phyloP scores from a whole-genome alignment of 2,329 filamentous ascomycete genomes.

The Talaromyces pinophilus region DNA sequence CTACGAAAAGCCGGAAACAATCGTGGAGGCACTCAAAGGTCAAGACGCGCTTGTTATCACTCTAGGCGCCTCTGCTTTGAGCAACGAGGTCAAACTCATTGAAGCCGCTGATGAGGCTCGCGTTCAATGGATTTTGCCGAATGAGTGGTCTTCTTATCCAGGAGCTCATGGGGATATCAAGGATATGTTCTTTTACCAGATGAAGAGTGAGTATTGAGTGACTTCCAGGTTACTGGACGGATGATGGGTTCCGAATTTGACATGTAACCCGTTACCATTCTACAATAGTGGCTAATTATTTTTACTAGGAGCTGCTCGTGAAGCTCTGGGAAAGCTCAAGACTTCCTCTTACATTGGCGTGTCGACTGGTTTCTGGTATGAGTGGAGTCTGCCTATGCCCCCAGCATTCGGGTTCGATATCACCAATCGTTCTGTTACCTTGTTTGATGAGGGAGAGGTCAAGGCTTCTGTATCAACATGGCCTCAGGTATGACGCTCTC shows the following conservation, averaged over 20 bases:
- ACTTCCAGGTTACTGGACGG: not conserved
- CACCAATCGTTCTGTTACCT: constrained; percentile 42
- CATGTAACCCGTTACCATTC: not conserved
- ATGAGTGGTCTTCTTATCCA: constrained; percentile 41
- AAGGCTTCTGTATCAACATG: constrained; percentile 40
- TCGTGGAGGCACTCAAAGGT: constrained; percentile 54
- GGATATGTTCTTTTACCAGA: not conserved
- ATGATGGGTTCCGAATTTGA: not conserved
- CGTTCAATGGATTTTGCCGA: constrained; percentile 59
- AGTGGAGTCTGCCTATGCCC: constrained; percentile 49
- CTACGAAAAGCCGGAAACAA: constrained; percentile 31
- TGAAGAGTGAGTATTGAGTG: not conserved
- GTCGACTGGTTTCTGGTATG: constrained; percentile 56
- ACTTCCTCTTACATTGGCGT: constrained; percentile 47
- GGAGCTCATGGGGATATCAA: not conserved
- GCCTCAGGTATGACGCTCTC: not conserved
- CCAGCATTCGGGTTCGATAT: constrained; percentile 54
- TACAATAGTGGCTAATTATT: not conserved
- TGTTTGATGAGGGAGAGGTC: constrained; percentile 60
- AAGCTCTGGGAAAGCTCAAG: constrained; percentile 35
- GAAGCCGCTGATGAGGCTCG: constrained; percentile 58
- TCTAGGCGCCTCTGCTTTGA: constrained; percentile 47
- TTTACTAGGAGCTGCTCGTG: not conserved
- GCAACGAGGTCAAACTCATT: constrained; percentile 48
- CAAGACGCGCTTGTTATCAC: constrained; percentile 63